Base-by-base conservation (phyloP, 2,329 filamentous ascomycete species). In the Hortaea sp. region DNA sequence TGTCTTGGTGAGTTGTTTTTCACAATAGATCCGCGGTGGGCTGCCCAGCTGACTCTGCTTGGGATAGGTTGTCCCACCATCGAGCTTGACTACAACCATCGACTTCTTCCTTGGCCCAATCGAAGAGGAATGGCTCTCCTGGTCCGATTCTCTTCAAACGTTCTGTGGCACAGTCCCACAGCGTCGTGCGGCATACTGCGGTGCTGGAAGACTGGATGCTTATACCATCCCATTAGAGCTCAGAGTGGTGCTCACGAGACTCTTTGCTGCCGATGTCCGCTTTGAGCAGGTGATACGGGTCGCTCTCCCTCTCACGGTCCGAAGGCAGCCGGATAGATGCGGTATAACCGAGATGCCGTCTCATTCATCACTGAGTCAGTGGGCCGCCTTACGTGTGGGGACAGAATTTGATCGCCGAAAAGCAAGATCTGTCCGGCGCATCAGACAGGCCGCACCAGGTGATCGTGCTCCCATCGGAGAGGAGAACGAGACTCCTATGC, bases 181-280 rank as follows among this genome's bases (percentile, higher is more conserved):
- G 4, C 29, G 29, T 1, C 38, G 53, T 7, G 57, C 57, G n/a
- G 44, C 50, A 4, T 39, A 41, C 2, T 43, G 41, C 7, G 57
- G 56, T 13, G 50, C 47, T 7, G 43, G 51, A 38, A 47, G 55
- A 2, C 42, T 53, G 7, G 56, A 58, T 40, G 42, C 45, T 6
- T 59, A 55, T 46, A 57, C 56, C 2, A 52, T 58, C 44, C 48
- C 50, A 11, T 41, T 59, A 29, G 49, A 57, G 34, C 12, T 59
- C 20, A 50, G 42, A 7, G 52, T 52, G 4, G 41, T 46, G 5
- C 29, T 56, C 12, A 53, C 45, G 5, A 50, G 51, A 37, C 28
- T 37, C 7, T 58, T 56, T 32, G 41, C 48, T 32, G 52, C 48
- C 13, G 45, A 44, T 7, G 49, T 57, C 27, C 46, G 39, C 13